Percentiles rank a stretch among this genome's conserved stretches.
phyloP scores from a whole-genome alignment of 192 early-diverging fungal species.

The Coemansia sp. region DNA sequence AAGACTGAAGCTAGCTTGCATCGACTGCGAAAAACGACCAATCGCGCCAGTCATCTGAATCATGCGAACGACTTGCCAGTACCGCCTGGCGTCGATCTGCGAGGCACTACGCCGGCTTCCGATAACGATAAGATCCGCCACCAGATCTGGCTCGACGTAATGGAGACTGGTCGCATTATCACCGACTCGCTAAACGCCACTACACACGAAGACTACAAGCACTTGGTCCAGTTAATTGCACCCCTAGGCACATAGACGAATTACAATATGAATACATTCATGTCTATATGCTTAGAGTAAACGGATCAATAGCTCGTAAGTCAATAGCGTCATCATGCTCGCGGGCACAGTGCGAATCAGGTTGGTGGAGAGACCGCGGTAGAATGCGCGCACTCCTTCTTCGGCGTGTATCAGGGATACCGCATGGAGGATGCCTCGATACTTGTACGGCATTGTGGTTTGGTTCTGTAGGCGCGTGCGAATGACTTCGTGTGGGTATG shows the following conservation, averaged over 20 bases:
- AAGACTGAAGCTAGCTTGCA: conserved; percentile 48
- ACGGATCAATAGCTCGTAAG: conserved; percentile 83
- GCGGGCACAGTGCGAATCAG: conserved; percentile 88
- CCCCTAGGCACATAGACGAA: conserved; percentile 24
- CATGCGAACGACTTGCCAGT: conserved; percentile 17
- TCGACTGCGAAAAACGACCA: conserved; percentile 27
- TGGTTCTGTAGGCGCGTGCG: conserved; percentile 94
- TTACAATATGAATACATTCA: not conserved
- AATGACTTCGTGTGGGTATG: conserved; percentile 96
- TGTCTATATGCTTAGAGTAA: conserved; percentile 34
- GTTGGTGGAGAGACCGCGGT: conserved; percentile 84
- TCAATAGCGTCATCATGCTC: conserved; percentile 81
- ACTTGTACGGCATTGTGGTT: conserved; percentile 66
- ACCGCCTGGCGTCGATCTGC: conserved; percentile 30
- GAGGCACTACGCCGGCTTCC: conserved; percentile 15
- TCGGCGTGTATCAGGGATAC: conserved; percentile 68
- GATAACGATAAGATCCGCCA: conserved; percentile 52
- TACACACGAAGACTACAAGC: conserved; percentile 21
- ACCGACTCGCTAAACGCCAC: conserved; percentile 4
- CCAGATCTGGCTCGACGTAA: conserved; percentile 46
- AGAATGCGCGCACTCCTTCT: conserved; percentile 82
- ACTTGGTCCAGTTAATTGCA: conserved; percentile 14
- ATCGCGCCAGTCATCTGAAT: conserved; percentile 2
- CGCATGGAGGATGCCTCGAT: conserved; percentile 82
- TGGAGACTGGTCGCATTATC: conserved; percentile 16